A percentile compares a stretch with the other conserved stretches of the same genome.
Conservation (phyloP, 352 stramenopile genomes). For the Plasmopara viticola region DNA sequence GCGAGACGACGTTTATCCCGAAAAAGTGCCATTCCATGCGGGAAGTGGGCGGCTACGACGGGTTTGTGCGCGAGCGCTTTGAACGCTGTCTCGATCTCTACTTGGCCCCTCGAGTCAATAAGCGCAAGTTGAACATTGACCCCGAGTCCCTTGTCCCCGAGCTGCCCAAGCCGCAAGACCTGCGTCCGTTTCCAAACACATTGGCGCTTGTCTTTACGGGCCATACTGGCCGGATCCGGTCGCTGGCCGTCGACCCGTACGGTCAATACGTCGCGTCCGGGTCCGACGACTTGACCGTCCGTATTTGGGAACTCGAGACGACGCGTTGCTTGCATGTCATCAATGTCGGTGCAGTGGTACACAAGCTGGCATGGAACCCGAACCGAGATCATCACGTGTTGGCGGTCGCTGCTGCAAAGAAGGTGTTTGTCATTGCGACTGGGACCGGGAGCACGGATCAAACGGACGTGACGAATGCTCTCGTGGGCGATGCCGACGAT, state of each 20-base stretch:
- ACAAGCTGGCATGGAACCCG: constrained; percentile 96
- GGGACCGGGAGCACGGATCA: constrained; percentile 91
- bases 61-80: constrained; percentile 98
- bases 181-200: constrained; percentile 97
- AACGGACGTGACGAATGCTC: constrained; percentile 91
- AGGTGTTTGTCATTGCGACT: constrained; percentile 91
- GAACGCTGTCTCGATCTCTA: constrained; percentile 99
- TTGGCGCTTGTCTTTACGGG: constrained; percentile 84
- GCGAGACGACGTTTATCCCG: constrained; percentile 96
- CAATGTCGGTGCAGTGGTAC: constrained; percentile 86
- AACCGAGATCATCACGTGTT: constrained; percentile 94
- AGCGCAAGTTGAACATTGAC: constrained; percentile 98
- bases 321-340: constrained; percentile 89
- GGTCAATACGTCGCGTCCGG: constrained; percentile 97
- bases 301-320: constrained; percentile 96
- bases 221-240: constrained; percentile 89
- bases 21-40: constrained; percentile 96
- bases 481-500: constrained; percentile 85
- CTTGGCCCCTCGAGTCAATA: constrained; percentile 93
- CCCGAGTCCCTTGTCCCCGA: constrained; percentile 93
- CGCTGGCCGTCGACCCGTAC: constrained; percentile 90
- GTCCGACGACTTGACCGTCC: constrained; percentile 92
- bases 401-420: constrained; percentile 87
- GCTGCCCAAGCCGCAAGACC: constrained; percentile 94
- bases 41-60: constrained; percentile 93